Evolutionary conservation across 1,139 yeast genomes (phyloP), one percentile per base, ranked within the genome.

Genomic region (Kodamaea plutei): DNA sequence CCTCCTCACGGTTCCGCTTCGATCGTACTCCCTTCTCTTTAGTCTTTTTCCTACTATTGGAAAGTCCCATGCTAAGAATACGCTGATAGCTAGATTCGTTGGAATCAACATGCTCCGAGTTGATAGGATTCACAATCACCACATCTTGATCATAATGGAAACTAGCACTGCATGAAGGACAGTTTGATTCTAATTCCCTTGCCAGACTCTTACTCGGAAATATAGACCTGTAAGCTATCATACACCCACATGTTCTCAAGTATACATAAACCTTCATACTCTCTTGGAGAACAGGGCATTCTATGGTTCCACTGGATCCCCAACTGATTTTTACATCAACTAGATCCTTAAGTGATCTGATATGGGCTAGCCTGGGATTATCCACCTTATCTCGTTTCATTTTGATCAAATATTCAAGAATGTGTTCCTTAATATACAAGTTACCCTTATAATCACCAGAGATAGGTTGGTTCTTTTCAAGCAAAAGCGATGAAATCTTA

Each of bases 401-500:
- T 16, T 59, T 60, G 3, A 82, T 51, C 11, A 84, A 50, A 50
- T 70, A 67, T 45, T 80, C 82, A 9, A 88, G 45, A 0, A 84
- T 54, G 21, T 79, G 61, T 39, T 82, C 88, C 43, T 84, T 84
- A 41, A 79, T 73, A 52, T 74, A 84, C n/a, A 88, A 47, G 20
- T 64, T 54, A 0, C 96, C 96, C 36, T 60, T 61, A 49, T 67
- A 81, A 55, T 87, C 96, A 18, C 88, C 74, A 5, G 82, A 84
- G 3, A 85, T 61, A 4, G 57, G 84, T 29, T 27, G 20, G 11
- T 10, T 24, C 5, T 21, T 16, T 8, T 36, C 38, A n/a, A 37
- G 31, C 7, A 35, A 36, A 3, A 32, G 23, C 15, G 38, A 35
- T 5, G 36, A 20, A 8, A 35, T 22, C 22, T 32, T 35, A 24